phyloP scores from a whole-genome alignment of 306 rosid species.

The Heteromeles arbutifolia region DNA sequence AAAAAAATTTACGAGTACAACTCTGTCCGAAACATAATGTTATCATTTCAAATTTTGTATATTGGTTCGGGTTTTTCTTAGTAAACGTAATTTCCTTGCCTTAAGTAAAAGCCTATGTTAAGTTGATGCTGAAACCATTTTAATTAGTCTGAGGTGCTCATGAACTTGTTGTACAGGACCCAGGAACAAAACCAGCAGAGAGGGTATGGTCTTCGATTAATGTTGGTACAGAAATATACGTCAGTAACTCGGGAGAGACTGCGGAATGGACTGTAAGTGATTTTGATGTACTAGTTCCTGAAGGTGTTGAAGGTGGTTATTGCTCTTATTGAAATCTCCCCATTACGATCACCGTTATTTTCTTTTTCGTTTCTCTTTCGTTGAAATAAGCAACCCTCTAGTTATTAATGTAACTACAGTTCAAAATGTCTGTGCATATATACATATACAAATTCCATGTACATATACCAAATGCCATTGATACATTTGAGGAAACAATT shows the following conservation, averaged over 20 bases:
- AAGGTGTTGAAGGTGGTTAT: neutral
- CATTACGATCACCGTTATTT: neutral
- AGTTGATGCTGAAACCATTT: neutral
- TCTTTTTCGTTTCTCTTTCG: neutral
- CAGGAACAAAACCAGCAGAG: conserved; percentile 46
- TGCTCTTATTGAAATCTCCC: neutral
- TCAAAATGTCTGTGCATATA: neutral
- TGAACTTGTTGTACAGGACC: conserved; percentile 28
- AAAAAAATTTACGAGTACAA: no score
- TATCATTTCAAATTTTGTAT: no score
- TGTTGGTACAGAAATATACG: conserved; percentile 46
- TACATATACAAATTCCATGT: neutral
- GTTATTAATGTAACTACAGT: neutral
- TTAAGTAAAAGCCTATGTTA: neutral
- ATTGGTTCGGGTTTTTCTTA: neutral
- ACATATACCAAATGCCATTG: neutral
- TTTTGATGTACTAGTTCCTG: conserved; percentile 38
- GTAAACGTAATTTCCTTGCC: neutral
- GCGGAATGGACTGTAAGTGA: conserved; percentile 52
- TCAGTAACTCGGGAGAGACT: conserved; percentile 20
- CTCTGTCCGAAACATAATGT: no score
- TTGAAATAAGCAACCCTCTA: neutral
- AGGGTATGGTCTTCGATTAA: conserved; percentile 41
- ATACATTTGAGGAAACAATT: neutral
- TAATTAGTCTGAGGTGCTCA: neutral